Conservation (phyloP, 208 protist species). For the Acanthamoeba divionensis region DNA sequence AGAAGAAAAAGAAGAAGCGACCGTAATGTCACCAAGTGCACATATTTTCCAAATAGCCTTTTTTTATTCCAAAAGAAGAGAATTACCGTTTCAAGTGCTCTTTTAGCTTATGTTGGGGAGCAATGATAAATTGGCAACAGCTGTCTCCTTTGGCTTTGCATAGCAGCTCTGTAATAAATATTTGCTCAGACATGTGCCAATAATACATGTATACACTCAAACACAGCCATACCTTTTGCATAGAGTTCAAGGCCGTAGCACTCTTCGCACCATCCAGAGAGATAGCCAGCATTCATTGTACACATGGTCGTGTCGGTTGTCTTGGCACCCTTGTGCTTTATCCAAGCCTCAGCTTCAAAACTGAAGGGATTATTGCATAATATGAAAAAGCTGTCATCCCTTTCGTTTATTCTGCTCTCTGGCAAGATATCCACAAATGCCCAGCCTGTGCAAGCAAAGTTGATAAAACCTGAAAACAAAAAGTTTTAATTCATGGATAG, state of each 20-base stretch:
- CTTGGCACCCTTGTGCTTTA: neutral
- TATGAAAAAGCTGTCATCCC: conserved; percentile 25
- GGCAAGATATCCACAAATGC: neutral
- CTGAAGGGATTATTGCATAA: neutral
- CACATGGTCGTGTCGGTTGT: conserved; percentile 2
- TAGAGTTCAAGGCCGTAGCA: neutral
- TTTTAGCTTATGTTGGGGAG: neutral
- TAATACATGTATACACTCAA: neutral
- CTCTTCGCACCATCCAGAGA: conserved; percentile 7
- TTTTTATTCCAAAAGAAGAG: too few relatives aligned
- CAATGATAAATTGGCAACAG: conserved; percentile 17
- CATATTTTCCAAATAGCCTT: too few relatives aligned
- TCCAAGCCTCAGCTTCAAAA: neutral
- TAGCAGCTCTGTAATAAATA: neutral
- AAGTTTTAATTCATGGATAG: too few relatives aligned
- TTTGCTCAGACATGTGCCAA: neutral
- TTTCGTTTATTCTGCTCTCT: neutral
- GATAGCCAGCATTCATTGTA: neutral
- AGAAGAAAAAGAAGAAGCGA: too few relatives aligned
- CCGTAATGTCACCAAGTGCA: too few relatives aligned
- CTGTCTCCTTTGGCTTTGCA: conserved; percentile 3
- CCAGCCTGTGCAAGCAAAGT: neutral
- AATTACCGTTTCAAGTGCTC: conserved; percentile 4
- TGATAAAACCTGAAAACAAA: neutral
- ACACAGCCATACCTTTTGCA: neutral